Conservation (phyloP, 805 yeast genomes). For the Lachancea lanzarotensis region DNA sequence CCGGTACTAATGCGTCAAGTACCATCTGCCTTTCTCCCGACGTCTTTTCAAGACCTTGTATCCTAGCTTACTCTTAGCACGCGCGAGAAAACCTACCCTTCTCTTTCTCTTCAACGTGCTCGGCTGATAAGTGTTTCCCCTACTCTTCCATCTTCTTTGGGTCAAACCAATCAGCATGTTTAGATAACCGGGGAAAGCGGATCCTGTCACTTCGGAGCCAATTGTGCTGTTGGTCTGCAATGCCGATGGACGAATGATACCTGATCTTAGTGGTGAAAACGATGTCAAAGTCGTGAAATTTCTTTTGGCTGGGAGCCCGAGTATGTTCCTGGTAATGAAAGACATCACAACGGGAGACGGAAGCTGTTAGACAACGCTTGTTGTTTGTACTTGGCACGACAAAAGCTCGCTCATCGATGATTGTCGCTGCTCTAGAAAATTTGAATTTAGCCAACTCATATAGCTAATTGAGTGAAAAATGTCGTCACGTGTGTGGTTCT, state of each 20-base stretch:
- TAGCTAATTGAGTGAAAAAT: too few relatives aligned
- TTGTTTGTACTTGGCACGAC: too few relatives aligned
- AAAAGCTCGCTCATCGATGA: too few relatives aligned
- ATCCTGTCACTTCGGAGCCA: slow-evolving; percentile 17
- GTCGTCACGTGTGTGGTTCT: too few relatives aligned
- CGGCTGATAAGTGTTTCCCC: slow-evolving; percentile 96
- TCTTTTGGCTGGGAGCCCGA: slow-evolving; percentile 14
- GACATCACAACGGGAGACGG: slow-evolving; percentile 12
- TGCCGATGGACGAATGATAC: slow-evolving; percentile 13
- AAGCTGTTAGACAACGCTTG: too few relatives aligned
- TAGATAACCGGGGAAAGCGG: slow-evolving; percentile 4
- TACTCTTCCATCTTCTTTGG: slow-evolving; percentile 63
- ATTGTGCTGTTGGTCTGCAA: slow-evolving; percentile 15
- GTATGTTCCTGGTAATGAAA: slow-evolving; percentile 11
- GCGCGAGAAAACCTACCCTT: slow-evolving; percentile 80
- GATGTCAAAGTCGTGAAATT: slow-evolving; percentile 13
- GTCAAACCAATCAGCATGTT: slow-evolving; percentile 13
- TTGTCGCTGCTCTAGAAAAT: too few relatives aligned
- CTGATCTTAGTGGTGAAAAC: slow-evolving; percentile 17
- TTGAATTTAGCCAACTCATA: too few relatives aligned
- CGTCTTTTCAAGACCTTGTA: slow-evolving; percentile 73
- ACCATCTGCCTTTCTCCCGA: slow-evolving; percentile 90
- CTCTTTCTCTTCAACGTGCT: slow-evolving; percentile 85
- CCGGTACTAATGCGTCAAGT: slow-evolving; percentile 56
- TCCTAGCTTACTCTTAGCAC: slow-evolving; percentile 69